Percentiles rank a stretch among this genome's conserved stretches.
Evolutionary conservation across 2,329 filamentous ascomycete genomes (phyloP).

Genomic region (Colletotrichum melonis): DNA sequence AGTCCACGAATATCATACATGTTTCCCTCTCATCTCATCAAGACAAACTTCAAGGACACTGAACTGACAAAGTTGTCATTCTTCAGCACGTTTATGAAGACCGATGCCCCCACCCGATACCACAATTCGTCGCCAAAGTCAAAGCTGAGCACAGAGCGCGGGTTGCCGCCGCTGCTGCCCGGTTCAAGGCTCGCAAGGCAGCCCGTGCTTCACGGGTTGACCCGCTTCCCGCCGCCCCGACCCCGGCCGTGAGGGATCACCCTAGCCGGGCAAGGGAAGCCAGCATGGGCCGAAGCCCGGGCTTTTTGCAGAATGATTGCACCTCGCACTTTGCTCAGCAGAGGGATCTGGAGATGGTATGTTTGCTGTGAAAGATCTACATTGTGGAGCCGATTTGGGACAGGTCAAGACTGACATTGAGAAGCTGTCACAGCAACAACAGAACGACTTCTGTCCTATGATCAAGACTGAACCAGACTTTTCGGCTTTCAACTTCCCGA

Average conservation of each 20-base stretch:
- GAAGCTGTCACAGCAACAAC: neutral
- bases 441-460: neutral
- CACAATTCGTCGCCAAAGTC: constrained; percentile 19
- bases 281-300: neutral
- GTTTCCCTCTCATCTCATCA: neutral
- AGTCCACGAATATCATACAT: neutral
- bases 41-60: neutral
- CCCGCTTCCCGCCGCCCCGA: neutral
- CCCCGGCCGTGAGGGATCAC: neutral
- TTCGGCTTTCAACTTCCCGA: neutral
- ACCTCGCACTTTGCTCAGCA: neutral
- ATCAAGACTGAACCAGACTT: neutral
- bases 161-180: constrained; percentile 19
- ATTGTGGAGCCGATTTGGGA: neutral
- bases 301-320: neutral
- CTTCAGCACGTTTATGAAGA: constrained; percentile 20
- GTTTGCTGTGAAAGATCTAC: neutral
- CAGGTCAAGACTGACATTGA: neutral
- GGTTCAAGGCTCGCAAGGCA: neutral
- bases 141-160: constrained; percentile 15
- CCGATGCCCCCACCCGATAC: constrained; percentile 15
- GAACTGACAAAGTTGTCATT: neutral
- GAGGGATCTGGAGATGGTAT: neutral
- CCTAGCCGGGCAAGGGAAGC: neutral
- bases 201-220: constrained; percentile 11